Conservation (phyloP, 495 filamentous ascomycete genomes). For the Podospora didyma region DNA sequence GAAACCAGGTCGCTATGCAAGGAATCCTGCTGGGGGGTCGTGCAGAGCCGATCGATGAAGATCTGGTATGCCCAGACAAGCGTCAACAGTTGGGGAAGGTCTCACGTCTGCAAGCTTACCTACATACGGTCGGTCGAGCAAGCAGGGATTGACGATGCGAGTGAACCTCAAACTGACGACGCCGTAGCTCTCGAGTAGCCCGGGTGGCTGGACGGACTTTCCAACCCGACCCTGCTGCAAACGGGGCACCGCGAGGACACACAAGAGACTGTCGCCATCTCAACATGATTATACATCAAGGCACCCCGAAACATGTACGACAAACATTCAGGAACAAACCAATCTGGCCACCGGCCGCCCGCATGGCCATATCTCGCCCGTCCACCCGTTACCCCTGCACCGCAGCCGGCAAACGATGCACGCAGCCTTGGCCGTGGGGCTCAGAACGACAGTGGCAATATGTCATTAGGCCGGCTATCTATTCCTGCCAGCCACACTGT, state of each 20-base stretch:
- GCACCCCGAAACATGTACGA: constrained; percentile 18
- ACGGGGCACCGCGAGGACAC: background rate
- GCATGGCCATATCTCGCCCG: constrained; percentile 21
- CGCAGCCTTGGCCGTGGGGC: constrained; percentile 9
- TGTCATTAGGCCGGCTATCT: background rate
- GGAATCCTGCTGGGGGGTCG: background rate
- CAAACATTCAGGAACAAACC: constrained; percentile 17
- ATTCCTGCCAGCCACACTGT: background rate
- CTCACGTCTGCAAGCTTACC: too few relatives aligned
- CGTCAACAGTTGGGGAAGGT: too few relatives aligned
- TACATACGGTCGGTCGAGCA: background rate
- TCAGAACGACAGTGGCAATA: constrained; percentile 9
- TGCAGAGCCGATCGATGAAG: background rate
- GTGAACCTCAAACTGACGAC: background rate
- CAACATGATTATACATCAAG: background rate
- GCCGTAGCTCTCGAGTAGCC: background rate
- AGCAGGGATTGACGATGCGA: background rate
- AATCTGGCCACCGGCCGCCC: constrained; percentile 24
- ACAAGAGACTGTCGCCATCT: background rate
- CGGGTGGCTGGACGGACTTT: background rate
- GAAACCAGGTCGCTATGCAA: background rate
- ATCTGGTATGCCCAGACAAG: background rate
- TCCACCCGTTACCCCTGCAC: constrained; percentile 4
- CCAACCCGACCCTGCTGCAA: background rate
- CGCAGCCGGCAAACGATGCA: constrained; percentile 9